phyloP scores from a whole-genome alignment of 2,329 filamentous ascomycete species.

The Magnaporthiopsis rhizophila region DNA sequence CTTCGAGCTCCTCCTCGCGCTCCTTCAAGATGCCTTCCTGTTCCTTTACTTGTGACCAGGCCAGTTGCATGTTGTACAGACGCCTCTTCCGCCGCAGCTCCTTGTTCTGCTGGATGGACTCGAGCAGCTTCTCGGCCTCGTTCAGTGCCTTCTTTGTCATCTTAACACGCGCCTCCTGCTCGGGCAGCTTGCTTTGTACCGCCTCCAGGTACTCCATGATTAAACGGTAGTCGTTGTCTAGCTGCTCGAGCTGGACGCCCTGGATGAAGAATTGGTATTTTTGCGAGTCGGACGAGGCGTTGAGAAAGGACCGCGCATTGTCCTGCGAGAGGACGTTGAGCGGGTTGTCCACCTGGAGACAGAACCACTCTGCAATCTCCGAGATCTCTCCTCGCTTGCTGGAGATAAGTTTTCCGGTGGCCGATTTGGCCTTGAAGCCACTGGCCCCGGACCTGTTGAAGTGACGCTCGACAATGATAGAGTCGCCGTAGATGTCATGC shows the following conservation, averaged over 20 bases:
- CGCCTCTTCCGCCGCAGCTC: slow-evolving; percentile 53
- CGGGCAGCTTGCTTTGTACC: slow-evolving; percentile 55
- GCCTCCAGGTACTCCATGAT: slow-evolving; percentile 72
- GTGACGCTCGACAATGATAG: slow-evolving; percentile 84
- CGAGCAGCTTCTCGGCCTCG: slow-evolving; percentile 55
- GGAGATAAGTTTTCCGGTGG: slow-evolving; percentile 62
- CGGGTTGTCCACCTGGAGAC: slow-evolving; percentile 91
- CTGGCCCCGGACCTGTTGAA: slow-evolving; percentile 69
- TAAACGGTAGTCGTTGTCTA: slow-evolving; percentile 85
- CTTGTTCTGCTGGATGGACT: slow-evolving; percentile 58
- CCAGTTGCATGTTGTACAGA: slow-evolving; percentile 56
- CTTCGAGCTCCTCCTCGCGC: slow-evolving; percentile 27
- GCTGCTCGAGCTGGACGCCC: slow-evolving; percentile 84
- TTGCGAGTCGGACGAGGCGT: slow-evolving; percentile 68
- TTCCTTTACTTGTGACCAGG: slow-evolving; percentile 82
- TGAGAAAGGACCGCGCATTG: slow-evolving; percentile 87
- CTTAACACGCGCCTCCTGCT: slow-evolving; percentile 55
- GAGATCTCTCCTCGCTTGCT: slow-evolving; percentile 82
- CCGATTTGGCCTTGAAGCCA: slow-evolving; percentile 80
- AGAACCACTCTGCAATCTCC: slow-evolving; percentile 88
- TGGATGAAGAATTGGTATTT: slow-evolving; percentile 98
- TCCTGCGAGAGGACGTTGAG: slow-evolving; percentile 95
- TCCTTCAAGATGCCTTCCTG: slow-evolving; percentile 50
- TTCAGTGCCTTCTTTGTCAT: slow-evolving; percentile 49
- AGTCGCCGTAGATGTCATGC: slow-evolving; percentile 71